phyloP scores from a whole-genome alignment of 495 filamentous ascomycete genomes.

The Penicillium taxi region DNA sequence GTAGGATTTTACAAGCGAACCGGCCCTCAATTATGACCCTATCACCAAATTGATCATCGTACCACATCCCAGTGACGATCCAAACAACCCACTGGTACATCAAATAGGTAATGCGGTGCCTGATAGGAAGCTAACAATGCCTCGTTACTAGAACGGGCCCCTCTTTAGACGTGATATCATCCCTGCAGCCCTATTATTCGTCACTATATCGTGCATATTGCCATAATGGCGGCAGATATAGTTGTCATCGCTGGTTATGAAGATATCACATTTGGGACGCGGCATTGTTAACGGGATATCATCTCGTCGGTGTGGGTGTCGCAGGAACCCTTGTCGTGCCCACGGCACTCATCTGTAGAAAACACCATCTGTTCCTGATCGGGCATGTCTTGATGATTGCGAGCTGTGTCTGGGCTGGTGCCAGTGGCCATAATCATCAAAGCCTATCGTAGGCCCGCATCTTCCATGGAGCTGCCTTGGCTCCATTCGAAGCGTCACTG shows the following conservation, averaged over 20 bases:
- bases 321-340: conserved; percentile 79
- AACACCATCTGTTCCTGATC: conserved; percentile 78
- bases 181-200: conserved; percentile 64
- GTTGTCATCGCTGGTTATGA: conserved; percentile 59
- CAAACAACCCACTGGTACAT: conserved; percentile 65
- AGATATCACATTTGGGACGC: conserved; percentile 53
- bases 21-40: conserved; percentile 62
- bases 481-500: conserved; percentile 69
- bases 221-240: conserved; percentile 82
- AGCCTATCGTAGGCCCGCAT: conserved; percentile 69
- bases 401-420: conserved; percentile 74
- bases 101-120: neutral
- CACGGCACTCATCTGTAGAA: conserved; percentile 84
- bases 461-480: conserved; percentile 66
- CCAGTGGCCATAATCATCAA: conserved; percentile 52
- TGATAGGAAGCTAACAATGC: conserved; percentile 4
- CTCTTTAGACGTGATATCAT: conserved; percentile 80
- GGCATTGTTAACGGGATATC: conserved; percentile 80
- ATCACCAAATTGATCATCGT: conserved; percentile 61
- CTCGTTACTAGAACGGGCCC: conserved; percentile 66
- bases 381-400: conserved; percentile 65
- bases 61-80: conserved; percentile 72
- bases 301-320: conserved; percentile 73
- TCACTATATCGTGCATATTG: conserved; percentile 77
- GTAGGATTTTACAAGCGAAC: conserved; percentile 37